phyloP scores from a whole-genome alignment of 192 early-diverging fungal genomes.

The Gamsiella multidivaricata region DNA sequence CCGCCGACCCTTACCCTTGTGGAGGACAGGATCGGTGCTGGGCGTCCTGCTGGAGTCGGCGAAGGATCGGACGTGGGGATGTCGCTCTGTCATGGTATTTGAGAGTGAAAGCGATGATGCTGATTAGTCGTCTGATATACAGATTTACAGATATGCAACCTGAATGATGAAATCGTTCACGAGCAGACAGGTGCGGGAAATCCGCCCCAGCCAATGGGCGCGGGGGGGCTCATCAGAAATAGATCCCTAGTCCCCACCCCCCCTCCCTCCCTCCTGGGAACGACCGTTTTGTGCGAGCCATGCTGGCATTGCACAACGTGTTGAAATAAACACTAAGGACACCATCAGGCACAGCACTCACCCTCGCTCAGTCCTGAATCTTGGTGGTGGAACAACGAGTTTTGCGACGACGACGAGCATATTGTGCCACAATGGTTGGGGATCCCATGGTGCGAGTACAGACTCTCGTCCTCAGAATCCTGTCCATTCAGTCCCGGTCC shows the following conservation, averaged over 20 bases:
- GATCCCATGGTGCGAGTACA: conserved; percentile 6
- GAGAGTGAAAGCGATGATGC: too few species aligned
- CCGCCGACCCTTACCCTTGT: conserved; percentile 11
- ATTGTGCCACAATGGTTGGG: conserved; percentile 33
- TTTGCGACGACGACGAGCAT: conserved; percentile 31
- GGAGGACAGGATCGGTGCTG: conserved; percentile 6
- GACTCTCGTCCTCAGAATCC: conserved; percentile 35
- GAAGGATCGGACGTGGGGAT: conserved; percentile 14
- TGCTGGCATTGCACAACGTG: too few species aligned
- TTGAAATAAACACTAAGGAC: too few species aligned
- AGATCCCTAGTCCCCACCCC: too few species aligned
- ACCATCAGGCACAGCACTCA: conserved; percentile 2
- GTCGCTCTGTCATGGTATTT: too few species aligned
- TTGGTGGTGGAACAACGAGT: conserved; percentile 29
- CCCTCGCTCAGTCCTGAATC: conserved; percentile 18
- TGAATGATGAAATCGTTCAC: not conserved
- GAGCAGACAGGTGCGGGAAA: not conserved
- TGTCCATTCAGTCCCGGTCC: conserved; percentile 6
- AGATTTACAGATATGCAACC: conserved; percentile 2
- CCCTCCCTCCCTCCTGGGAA: too few species aligned
- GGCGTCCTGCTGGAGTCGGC: conserved; percentile 5
- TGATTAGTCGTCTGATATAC: too few species aligned
- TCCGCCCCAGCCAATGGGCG: not conserved
- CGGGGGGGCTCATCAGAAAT: too few species aligned
- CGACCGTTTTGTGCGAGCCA: not conserved